Evolutionary conservation across 2,329 filamentous ascomycete genomes (phyloP).

Genomic region (Pseudogymnoascus sp.): DNA sequence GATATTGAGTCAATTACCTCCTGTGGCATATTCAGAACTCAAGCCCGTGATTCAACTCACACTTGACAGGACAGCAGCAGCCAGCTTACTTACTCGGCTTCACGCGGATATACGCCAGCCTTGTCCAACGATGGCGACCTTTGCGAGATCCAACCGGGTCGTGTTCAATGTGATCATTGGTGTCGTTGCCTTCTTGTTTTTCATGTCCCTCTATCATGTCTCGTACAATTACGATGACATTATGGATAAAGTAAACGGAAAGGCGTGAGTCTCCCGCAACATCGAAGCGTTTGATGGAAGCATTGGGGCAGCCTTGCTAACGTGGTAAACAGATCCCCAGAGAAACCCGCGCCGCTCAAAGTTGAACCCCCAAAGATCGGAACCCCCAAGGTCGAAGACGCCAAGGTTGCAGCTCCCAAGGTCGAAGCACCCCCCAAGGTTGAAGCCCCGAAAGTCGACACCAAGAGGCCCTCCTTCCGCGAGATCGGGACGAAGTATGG

Average conservation of each 20-base stretch:
- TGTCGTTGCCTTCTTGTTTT: background rate
- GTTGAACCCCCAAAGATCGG: background rate
- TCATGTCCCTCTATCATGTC: background rate
- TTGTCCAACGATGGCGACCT: background rate
- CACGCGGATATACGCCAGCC: slow-evolving; percentile 1
- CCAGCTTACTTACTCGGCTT: background rate
- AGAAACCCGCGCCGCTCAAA: background rate
- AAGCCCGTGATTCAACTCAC: slow-evolving; percentile 1
- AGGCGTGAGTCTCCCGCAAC: background rate
- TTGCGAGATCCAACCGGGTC: slow-evolving; percentile 3
- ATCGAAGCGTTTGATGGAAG: background rate
- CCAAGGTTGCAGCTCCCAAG: background rate
- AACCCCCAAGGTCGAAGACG: background rate
- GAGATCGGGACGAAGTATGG: slow-evolving; percentile 31
- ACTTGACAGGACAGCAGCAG: background rate
- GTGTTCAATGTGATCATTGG: slow-evolving; percentile 7
- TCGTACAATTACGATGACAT: slow-evolving; percentile 2
- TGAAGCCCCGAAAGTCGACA: background rate
- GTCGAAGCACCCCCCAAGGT: background rate
- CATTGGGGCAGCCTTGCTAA: background rate
- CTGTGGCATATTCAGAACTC: background rate
- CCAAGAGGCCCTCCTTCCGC: slow-evolving; percentile 21
- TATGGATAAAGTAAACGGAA: background rate
- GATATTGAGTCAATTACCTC: background rate
- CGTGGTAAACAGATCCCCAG: background rate